Evolutionary conservation across 1,284 basidiomycete species (phyloP).

Genomic region (Austroboletus novae-zelandiae): DNA sequence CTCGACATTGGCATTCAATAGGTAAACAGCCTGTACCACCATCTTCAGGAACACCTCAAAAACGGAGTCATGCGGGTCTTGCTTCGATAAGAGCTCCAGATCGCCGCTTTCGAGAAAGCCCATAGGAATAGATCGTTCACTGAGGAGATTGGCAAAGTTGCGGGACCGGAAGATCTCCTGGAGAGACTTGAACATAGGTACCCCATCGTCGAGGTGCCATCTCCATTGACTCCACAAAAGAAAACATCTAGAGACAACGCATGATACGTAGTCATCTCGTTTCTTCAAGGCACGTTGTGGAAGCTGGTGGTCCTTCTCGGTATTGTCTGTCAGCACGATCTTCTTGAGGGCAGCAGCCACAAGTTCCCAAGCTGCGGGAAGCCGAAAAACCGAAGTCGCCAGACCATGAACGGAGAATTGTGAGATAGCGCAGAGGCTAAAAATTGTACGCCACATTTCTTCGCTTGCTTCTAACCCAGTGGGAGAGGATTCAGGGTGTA

Average conservation of each 20-base stretch:
- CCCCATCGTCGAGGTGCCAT: conserved; percentile 68
- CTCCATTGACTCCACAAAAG: conserved; percentile 69
- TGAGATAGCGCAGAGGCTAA: conserved; percentile 71
- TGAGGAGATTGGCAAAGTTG: conserved; percentile 74
- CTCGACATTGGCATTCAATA: conserved; percentile 26
- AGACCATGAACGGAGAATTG: conserved; percentile 77
- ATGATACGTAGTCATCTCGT: conserved; percentile 74
- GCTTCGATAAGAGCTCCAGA: conserved; percentile 52
- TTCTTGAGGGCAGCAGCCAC: conserved; percentile 56
- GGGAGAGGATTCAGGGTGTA: conserved; percentile 31
- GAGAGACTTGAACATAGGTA: conserved; percentile 62
- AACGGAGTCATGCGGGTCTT: conserved; percentile 62
- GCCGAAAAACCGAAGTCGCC: conserved; percentile 43
- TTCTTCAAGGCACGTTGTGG: conserved; percentile 47
- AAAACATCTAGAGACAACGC: conserved; percentile 74
- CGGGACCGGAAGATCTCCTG: conserved; percentile 80
- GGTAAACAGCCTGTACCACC: conserved; percentile 54
- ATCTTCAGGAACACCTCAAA: conserved; percentile 83
- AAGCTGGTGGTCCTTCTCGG: conserved; percentile 44
- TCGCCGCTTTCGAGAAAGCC: conserved; percentile 69
- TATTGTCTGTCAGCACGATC: conserved; percentile 57
- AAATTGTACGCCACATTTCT: conserved; percentile 68
- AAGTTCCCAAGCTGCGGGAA: conserved; percentile 69
- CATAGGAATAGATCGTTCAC: conserved; percentile 77
- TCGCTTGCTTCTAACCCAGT: conserved; percentile 61